Percentiles rank a stretch among this genome's conserved stretches.
These are phyloP conservation scores for Rhizopogon sp. DNA, from an alignment of 768 basidiomycete genomes.

Conservation along the genomic window DNA sequence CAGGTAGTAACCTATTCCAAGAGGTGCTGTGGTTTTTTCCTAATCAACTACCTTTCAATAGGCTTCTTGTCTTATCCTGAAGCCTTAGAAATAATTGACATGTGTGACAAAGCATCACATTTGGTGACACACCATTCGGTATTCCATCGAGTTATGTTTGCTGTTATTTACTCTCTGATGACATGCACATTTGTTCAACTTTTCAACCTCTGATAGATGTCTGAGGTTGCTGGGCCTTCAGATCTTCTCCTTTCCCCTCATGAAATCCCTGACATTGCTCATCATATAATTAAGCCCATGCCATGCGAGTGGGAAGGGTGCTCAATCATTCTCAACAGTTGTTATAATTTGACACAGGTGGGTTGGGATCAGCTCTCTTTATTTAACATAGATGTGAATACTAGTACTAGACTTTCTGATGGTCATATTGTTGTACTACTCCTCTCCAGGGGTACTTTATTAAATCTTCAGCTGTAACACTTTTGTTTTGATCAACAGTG, in stretches of 20 bases:
- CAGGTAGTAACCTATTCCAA: too few relatives aligned
- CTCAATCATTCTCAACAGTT: conserved; percentile 21
- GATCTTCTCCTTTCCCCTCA: conserved; percentile 16
- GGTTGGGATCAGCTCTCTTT: conserved; percentile 8
- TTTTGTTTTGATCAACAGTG: conserved; percentile 5
- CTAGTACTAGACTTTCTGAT: conserved; percentile 5
- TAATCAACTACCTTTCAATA: too few relatives aligned
- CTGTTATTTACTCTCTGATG: background rate
- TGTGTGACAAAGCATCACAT: too few relatives aligned
- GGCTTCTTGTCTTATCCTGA: too few relatives aligned
- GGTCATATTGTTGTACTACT: background rate
- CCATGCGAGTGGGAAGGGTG: conserved; percentile 27
- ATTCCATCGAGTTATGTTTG: background rate
- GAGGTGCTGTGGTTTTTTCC: too few relatives aligned
- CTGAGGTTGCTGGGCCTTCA: background rate
- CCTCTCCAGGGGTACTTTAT: conserved; percentile 3
- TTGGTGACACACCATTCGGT: too few relatives aligned
- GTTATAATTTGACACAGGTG: conserved; percentile 24
- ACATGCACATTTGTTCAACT: background rate
- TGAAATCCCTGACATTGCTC: conserved; percentile 16
- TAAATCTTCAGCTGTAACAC: conserved; percentile 10
- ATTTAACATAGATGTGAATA: conserved; percentile 1
- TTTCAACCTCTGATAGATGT: background rate
- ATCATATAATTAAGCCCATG: conserved; percentile 16
- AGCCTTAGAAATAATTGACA: too few relatives aligned